Evolutionary conservation across 139 green algal species (phyloP).

Genomic region (Chlamydomonas asymmetrica): DNA sequence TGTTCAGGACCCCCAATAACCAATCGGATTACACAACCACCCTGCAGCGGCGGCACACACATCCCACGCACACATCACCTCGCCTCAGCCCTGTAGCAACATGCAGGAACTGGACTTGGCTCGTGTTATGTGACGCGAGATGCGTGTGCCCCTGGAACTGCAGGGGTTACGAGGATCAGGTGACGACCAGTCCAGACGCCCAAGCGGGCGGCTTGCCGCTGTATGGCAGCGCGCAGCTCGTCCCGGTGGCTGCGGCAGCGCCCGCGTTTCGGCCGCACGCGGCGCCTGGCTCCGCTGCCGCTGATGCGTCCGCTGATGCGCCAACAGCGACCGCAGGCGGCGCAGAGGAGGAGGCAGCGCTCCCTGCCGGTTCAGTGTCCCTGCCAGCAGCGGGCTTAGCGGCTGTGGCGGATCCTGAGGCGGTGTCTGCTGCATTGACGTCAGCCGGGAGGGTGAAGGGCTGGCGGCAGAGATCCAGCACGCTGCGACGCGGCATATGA

Average conservation of each 20-base stretch:
- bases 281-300: background rate
- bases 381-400: background rate
- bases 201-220: constrained; percentile 47
- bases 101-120: too few species aligned
- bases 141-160: too few species aligned
- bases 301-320: background rate
- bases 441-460: constrained; percentile 45
- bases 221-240: constrained; percentile 17
- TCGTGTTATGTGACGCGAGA: too few species aligned
- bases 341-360: background rate
- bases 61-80: too few species aligned
- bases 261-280: background rate
- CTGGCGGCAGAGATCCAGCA: constrained; percentile 44
- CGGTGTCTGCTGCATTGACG: constrained; percentile 1
- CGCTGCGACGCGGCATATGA: background rate
- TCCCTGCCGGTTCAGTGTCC: background rate
- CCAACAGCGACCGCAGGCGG: background rate
- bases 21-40: too few species aligned
- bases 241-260: constrained; percentile 1
- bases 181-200: constrained; percentile 50
- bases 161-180: constrained; percentile 45
- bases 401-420: too few species aligned
- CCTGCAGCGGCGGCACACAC: too few species aligned
- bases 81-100: too few species aligned
- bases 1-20: too few species aligned